These are phyloP conservation scores for Endothia cerciana DNA, from an alignment of 2,329 filamentous ascomycete species.

Conservation along the genomic window DNA sequence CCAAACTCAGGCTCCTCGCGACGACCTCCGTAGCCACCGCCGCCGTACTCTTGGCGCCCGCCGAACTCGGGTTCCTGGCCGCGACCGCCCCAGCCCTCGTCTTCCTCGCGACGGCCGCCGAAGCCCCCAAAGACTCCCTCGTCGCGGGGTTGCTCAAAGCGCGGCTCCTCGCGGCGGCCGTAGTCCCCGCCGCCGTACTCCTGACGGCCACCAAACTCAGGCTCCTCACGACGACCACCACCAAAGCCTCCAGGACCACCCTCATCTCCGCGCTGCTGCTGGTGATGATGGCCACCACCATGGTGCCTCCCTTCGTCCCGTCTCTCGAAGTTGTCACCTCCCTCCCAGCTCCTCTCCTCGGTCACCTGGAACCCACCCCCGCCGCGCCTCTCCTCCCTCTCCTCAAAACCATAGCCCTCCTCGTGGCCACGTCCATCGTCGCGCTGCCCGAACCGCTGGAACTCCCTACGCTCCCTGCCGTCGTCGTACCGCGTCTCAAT, in stretches of 20 bases:
- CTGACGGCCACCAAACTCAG: slow-evolving; percentile 32
- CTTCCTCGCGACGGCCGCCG: slow-evolving; percentile 33
- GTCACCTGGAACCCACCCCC: slow-evolving; percentile 62
- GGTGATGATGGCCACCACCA: slow-evolving; percentile 31
- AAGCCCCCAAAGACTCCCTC: slow-evolving; percentile 31
- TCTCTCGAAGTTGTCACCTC: slow-evolving; percentile 33
- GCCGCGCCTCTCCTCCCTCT: slow-evolving; percentile 58
- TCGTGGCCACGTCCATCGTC: slow-evolving; percentile 43
- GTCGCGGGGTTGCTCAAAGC: slow-evolving; percentile 20
- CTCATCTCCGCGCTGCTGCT: slow-evolving; percentile 30
- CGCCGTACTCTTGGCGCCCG: slow-evolving; percentile 30
- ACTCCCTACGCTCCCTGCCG: slow-evolving; percentile 62
- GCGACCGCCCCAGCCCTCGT: slow-evolving; percentile 27
- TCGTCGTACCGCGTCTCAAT: slow-evolving; percentile 60
- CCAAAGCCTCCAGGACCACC: slow-evolving; percentile 13
- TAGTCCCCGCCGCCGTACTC: slow-evolving; percentile 25
- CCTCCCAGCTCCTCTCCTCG: slow-evolving; percentile 55
- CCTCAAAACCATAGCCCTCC: slow-evolving; percentile 60
- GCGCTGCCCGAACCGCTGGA: slow-evolving; percentile 64
- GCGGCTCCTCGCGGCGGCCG: slow-evolving; percentile 34
- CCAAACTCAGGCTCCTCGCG: slow-evolving; percentile 31
- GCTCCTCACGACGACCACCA: slow-evolving; percentile 36
- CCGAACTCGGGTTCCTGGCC: slow-evolving; percentile 10
- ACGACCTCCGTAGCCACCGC: slow-evolving; percentile 29
- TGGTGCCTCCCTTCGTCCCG: slow-evolving; percentile 37